Conservation (phyloP, 2,329 filamentous ascomycete genomes). For the Epichloe sp. region DNA sequence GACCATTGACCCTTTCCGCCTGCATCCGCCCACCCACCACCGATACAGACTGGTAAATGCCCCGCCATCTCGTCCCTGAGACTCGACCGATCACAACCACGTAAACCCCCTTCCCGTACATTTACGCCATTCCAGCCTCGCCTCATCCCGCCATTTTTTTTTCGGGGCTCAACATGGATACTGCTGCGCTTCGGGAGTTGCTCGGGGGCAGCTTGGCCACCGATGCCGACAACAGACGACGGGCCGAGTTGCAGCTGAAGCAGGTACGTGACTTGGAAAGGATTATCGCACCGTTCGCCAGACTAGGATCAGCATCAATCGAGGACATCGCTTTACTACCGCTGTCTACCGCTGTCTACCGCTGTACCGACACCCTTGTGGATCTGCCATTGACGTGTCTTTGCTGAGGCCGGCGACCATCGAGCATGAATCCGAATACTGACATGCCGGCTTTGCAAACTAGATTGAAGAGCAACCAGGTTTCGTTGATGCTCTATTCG, state of each 20-base stretch:
- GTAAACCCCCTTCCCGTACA: not conserved
- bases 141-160: not conserved
- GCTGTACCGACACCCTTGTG: not conserved
- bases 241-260: slow-evolving; percentile 71
- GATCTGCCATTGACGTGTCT: not conserved
- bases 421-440: not conserved
- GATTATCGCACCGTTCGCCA: not conserved
- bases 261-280: slow-evolving; percentile 40
- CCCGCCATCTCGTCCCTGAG: slow-evolving; percentile 4
- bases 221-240: slow-evolving; percentile 60
- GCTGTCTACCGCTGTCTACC: not conserved
- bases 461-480: slow-evolving; percentile 84
- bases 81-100: slow-evolving; percentile 3
- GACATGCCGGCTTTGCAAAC: slow-evolving; percentile 3
- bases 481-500: slow-evolving; percentile 81
- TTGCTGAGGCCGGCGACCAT: not conserved
- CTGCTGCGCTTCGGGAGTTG: slow-evolving; percentile 59
- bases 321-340: no score
- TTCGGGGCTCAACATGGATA: slow-evolving; percentile 46
- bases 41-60: slow-evolving; percentile 3
- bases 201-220: slow-evolving; percentile 65
- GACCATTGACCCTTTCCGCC: no score
- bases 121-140: not conserved
- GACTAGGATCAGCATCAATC: not conserved
- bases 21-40: not conserved